Evolutionary conservation across 176 grass and related monocot species (phyloP), one percentile per base, ranked within the genome.

Genomic region (Cenchrus americanus): DNA sequence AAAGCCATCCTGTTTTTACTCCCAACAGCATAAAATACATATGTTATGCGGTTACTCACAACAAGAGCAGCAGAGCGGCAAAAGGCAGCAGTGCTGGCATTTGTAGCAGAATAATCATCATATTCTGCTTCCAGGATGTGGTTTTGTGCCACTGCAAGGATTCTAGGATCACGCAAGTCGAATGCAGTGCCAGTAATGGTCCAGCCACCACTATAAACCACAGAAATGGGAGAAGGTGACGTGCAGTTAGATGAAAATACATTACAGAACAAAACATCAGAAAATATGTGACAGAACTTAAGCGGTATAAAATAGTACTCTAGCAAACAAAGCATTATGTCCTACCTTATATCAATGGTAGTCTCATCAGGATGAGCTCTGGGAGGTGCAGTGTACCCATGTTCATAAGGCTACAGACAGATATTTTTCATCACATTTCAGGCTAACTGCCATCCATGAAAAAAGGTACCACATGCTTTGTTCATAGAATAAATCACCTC

Each of bases 71-170:
- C 96, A 86, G 91, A 95, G 42, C 93, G 93, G 40, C 89, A 95
- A 76, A 95, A 95, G 46, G 89, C 91, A 85, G 91, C 83, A 73
- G 86, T 87, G 75, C 87, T 87, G 19, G 82, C 89, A 81, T 98
- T 95, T 17, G 85, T 91, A 47, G 77, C 84, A 84, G 91, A 94
- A 86, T 98, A 92, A 73, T 94, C 96, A 80, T 96, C 91, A 83
- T 98, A 93, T 76, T 98, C 93, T 76, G 91, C 83, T 88, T 93
- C 96, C 82, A 98, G 81, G 19, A 98, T 74, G 77, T 93, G 93
- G 85, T 86, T 87, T 37, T 95, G 90, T 23, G 91, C 87, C 58
- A 95, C 71, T 59, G 93, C 87, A 78, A 98, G 87, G 79, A 93
- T 82, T 80, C 90, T 93, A 80, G 80, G 90, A 77, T 88, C 90